Evolutionary conservation across 78 protist genomes (phyloP).

Genomic region (Planoprotostelium fungivorum): DNA sequence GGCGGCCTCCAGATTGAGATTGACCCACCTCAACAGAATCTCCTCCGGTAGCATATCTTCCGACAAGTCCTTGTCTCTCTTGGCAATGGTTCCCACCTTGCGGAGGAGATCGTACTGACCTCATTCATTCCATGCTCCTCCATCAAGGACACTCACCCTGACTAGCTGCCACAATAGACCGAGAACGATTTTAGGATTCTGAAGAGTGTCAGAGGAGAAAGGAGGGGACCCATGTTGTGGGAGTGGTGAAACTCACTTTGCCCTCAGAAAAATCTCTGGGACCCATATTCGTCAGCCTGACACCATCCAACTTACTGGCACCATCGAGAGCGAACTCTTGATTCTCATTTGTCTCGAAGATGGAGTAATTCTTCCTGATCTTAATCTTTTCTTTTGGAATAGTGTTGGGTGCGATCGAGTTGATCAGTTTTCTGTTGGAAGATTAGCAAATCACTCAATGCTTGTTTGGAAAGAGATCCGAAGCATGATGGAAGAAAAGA

Average conservation of each 20-base stretch:
- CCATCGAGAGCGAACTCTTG: neutral
- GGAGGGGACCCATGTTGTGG: neutral
- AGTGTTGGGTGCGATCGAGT: neutral
- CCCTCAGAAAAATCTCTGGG: neutral
- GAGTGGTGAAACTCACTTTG: neutral
- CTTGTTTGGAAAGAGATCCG: neutral
- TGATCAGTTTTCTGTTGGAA: neutral
- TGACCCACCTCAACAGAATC: constrained; percentile 51
- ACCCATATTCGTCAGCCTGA: neutral
- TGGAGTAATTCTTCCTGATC: neutral
- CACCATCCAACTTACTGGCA: neutral
- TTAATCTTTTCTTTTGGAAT: neutral
- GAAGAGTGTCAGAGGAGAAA: neutral
- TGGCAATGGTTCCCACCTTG: constrained; percentile 22
- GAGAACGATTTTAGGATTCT: neutral
- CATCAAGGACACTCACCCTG: neutral
- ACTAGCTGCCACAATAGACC: neutral
- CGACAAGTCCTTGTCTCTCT: constrained; percentile 17
- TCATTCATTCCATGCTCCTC: too few relatives aligned
- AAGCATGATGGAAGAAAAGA: too few relatives aligned
- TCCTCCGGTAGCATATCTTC: constrained; percentile 14
- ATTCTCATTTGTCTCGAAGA: neutral
- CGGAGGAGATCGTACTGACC: neutral
- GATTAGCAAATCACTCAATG: neutral
- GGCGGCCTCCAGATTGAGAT: constrained; percentile 38